Evolutionary conservation across 208 protist species (phyloP).

Genomic region (Leishmania lainsoni): DNA sequence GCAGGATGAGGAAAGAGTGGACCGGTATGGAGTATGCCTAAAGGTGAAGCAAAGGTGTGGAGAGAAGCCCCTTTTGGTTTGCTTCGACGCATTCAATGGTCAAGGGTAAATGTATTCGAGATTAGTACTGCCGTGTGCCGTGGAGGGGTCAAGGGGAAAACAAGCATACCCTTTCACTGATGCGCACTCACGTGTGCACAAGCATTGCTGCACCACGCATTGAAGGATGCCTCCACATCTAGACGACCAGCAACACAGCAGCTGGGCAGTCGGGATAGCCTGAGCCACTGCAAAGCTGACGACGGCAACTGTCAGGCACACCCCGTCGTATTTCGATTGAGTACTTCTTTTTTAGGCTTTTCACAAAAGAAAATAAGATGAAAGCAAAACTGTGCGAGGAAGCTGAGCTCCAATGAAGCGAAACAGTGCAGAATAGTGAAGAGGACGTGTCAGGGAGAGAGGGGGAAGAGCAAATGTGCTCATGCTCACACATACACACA

Average conservation of each 20-base stretch:
- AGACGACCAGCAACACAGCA: not conserved
- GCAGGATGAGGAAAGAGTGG: not conserved
- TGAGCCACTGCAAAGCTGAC: not conserved
- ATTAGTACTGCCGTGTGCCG: not conserved
- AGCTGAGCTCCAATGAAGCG: not conserved
- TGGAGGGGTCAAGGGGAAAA: not conserved
- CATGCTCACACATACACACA: not conserved
- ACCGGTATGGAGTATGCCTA: not conserved
- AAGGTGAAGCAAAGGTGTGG: not conserved
- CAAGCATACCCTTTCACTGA: not conserved
- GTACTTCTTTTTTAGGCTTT: not conserved
- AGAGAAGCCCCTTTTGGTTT: not conserved
- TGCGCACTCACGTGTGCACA: not conserved
- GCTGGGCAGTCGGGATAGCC: not conserved
- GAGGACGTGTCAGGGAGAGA: not conserved
- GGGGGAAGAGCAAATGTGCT: not conserved
- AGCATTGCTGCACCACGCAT: not conserved
- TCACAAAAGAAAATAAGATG: not conserved
- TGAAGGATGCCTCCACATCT: not conserved
- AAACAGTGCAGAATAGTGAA: not conserved
- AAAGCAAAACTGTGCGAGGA: not conserved
- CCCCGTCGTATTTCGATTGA: not conserved
- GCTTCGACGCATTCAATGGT: not conserved
- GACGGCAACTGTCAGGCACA: not conserved
- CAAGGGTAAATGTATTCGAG: not conserved